These are phyloP conservation scores for Trametes elegans DNA, from an alignment of 768 basidiomycete genomes.

Conservation along the genomic window DNA sequence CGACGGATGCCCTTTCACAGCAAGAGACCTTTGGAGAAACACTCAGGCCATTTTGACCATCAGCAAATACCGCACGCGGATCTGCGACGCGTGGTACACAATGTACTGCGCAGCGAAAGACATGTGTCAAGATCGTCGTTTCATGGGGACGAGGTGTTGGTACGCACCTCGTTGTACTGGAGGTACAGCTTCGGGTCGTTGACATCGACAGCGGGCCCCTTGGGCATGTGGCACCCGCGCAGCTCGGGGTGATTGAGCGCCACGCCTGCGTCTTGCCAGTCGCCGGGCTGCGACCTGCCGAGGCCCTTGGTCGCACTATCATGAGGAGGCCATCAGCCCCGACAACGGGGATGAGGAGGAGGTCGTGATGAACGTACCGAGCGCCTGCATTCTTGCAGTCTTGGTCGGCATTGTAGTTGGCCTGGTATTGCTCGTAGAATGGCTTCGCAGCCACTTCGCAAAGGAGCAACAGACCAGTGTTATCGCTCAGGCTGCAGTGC, in stretches of 20 bases:
- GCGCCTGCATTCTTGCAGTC: constrained; percentile 47
- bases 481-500: constrained; percentile 44
- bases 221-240: constrained; percentile 58
- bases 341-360: background rate
- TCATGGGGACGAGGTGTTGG: background rate
- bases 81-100: constrained; percentile 57
- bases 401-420: constrained; percentile 49
- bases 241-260: constrained; percentile 48
- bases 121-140: background rate
- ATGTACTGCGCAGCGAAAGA: constrained; percentile 46
- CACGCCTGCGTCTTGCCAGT: constrained; percentile 60
- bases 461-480: constrained; percentile 53
- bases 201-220: constrained; percentile 42
- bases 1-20: no score
- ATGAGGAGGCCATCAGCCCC: background rate
- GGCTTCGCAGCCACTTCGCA: constrained; percentile 62
- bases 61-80: constrained; percentile 54
- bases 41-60: constrained; percentile 44
- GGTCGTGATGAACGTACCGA: background rate
- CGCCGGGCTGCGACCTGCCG: constrained; percentile 47
- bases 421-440: constrained; percentile 44
- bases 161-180: constrained; percentile 56
- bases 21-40: background rate
- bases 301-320: constrained; percentile 53
- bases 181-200: constrained; percentile 31